Base-by-base conservation (phyloP, 257 asterid genomes). In the Solanum neorickii region DNA sequence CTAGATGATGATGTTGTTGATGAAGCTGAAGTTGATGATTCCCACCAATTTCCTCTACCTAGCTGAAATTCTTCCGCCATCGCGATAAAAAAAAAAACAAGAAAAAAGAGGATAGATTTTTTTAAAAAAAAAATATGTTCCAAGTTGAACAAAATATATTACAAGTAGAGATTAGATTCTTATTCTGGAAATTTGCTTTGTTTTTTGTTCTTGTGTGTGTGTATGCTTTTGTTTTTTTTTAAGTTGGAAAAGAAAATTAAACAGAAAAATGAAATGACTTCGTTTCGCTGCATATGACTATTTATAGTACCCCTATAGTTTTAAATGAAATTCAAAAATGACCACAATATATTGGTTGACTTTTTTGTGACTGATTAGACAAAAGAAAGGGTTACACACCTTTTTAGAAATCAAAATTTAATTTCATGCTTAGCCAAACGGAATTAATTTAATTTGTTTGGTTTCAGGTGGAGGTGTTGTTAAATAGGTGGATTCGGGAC, bases 1-100 rank as follows among this genome's bases (percentile, higher is more conserved):
- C 96, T 85, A 2, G 95, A 86, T 10, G 94, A 87, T 31, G 89
- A 83, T 31, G 92, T 18, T 42, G 93, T 15, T 46, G 85, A 29
- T 10, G 87, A 21, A 4, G 87, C 23, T 8, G 76, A 87, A 10
- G 94, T 83, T 9, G 87, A 73, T 12, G 94, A 62, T 62, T 92
- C 98, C 98, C 98, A 94, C 98, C 98, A 95, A 93, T 89, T 93
- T 15, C 97, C 95, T 83, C 90, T 93, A 21, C 99, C 97, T 12
- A 93, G 86, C 82, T 95, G 98, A 88, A 91, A 95, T 39, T 95
- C 97, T 59, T 95, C 98, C 5, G 96, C 95, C 98, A 95, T 95
- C 73, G 88, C 21, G 3, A 33, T 11, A 3, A 6, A 42, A 76
- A n/a, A 20, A 2, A 5, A 74, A 39, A 2, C 25, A 74, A 21